Conservation (phyloP, 441 rosid genomes). For the Jatropha multifida region DNA sequence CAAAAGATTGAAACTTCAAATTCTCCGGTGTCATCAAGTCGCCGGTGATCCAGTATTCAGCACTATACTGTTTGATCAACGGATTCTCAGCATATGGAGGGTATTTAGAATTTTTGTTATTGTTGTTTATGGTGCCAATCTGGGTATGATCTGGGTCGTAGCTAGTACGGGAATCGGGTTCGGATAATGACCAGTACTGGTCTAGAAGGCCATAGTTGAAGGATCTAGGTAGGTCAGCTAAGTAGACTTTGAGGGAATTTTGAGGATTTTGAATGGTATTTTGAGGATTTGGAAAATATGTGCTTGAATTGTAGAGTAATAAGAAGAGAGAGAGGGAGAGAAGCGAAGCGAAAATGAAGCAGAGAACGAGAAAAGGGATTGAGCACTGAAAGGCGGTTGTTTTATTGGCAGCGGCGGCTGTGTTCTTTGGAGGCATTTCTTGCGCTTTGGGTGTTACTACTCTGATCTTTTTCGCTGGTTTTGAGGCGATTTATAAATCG, state of each 20-base stretch:
- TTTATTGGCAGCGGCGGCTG: slow-evolving; percentile 12
- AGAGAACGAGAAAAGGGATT: slow-evolving; percentile 37
- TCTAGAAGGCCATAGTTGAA: slow-evolving; percentile 65
- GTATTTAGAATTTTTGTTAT: slow-evolving; percentile 26
- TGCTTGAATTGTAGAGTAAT: slow-evolving; percentile 21
- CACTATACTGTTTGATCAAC: slow-evolving; percentile 85
- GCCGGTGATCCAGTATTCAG: slow-evolving; percentile 87
- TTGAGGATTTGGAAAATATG: slow-evolving; percentile 17
- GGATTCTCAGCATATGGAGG: slow-evolving; percentile 79
- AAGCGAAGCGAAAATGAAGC: slow-evolving; percentile 20
- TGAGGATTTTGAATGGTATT: slow-evolving; percentile 11
- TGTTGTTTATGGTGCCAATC: slow-evolving; percentile 40
- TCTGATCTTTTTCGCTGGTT: background rate
- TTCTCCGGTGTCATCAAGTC: slow-evolving; percentile 64
- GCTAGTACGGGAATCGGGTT: slow-evolving; percentile 60
- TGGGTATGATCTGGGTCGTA: slow-evolving; percentile 80
- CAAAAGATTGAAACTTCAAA: slow-evolving; percentile 48
- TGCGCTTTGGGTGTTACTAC: background rate
- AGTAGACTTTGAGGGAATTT: slow-evolving; percentile 52
- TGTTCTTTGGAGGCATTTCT: slow-evolving; percentile 28
- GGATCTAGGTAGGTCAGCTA: slow-evolving; percentile 74
- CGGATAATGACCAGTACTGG: slow-evolving; percentile 53
- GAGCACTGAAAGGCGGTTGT: slow-evolving; percentile 32
- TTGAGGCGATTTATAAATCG: background rate
- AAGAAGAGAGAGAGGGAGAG: slow-evolving; percentile 36